Base-by-base conservation (phyloP, 345 rosid genomes). In the Bruguiera sexangula region DNA sequence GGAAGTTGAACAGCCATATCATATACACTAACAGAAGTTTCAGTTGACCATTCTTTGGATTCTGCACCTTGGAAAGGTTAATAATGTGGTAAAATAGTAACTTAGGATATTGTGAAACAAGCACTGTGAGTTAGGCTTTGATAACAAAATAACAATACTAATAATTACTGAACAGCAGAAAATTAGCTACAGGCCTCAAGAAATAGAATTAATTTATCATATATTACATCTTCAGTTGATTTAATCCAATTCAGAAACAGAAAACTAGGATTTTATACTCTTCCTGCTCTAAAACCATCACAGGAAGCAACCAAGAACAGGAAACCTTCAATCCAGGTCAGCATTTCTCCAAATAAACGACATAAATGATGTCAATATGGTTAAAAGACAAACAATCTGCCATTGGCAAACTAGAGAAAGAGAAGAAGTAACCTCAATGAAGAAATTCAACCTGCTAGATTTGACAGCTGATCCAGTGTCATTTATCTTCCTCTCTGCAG, bases 401-500 rank as follows among this genome's bases (percentile, higher is more conserved):
- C 24, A 57, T 20, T 19, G 29, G 24, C 62, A 20, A 20, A 60
- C 6, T 32, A 27, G 57, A 24, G 21, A 57, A 21, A 21, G 19
- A 20, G 16, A 62, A 58, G 18, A 46, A 46, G 37, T 20, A 62
- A 46, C 54, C 19, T 64, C 37, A 69, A 56, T 46, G 55, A 29
- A 52, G 29, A 70, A 46, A 60, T 13, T 32, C 61, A 55, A 89
- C 97, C 97, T 90, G 96, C 97, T 95, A 60, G 99, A 90, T 82
- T 92, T 95, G 76, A 95, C 97, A 43, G 97, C 97, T 67, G 99
- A 83, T 63, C 99, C 96, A 0, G 97, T 95, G 79, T 92, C 80
- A 63, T 88, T 95, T 81, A 95, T 80, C 79, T 90, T 95, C 81
- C 87, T 89, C 74, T 95, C 97, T 0, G 99, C 96, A 32, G 99